Percentiles rank a stretch among this genome's conserved stretches.
Evolutionary conservation across 2,329 filamentous ascomycete genomes (phyloP).

Genomic region (Sporothrix euskadiensis): DNA sequence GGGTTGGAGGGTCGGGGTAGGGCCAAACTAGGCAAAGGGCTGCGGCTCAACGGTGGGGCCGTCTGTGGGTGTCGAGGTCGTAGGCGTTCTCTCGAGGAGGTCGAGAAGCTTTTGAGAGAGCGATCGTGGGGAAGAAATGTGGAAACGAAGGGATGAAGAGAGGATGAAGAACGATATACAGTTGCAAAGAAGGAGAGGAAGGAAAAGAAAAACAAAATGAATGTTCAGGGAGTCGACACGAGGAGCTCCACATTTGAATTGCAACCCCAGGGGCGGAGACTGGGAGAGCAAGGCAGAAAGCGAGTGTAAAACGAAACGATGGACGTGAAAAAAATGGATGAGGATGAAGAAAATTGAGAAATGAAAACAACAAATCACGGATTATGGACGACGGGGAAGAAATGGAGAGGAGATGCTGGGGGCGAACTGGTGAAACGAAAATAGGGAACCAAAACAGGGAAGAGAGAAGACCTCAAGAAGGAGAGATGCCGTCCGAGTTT

Average conservation of each 20-base stretch:
- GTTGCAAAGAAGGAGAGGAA: neutral
- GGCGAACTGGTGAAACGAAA: neutral
- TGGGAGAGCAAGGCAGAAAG: neutral
- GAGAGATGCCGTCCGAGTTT: neutral
- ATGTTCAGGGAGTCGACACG: neutral
- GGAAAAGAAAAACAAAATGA: neutral
- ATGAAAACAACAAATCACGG: neutral
- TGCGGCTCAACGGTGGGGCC: neutral
- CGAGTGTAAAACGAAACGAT: neutral
- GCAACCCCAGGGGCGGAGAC: neutral
- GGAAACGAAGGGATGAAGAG: neutral
- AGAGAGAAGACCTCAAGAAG: neutral
- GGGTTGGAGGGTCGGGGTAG: neutral
- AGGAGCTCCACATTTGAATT: constrained; percentile 6
- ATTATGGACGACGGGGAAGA: neutral
- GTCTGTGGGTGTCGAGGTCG: neutral
- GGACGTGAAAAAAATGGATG: neutral
- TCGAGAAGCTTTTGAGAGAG: neutral
- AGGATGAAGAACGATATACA: neutral
- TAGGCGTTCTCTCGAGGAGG: neutral
- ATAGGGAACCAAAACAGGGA: neutral
- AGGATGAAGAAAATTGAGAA: neutral
- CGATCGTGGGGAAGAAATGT: neutral
- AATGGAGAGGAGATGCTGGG: neutral
- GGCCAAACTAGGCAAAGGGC: neutral